Conservation (phyloP, 1,284 basidiomycete genomes). For the Pyrrhoderma lamaoense region DNA sequence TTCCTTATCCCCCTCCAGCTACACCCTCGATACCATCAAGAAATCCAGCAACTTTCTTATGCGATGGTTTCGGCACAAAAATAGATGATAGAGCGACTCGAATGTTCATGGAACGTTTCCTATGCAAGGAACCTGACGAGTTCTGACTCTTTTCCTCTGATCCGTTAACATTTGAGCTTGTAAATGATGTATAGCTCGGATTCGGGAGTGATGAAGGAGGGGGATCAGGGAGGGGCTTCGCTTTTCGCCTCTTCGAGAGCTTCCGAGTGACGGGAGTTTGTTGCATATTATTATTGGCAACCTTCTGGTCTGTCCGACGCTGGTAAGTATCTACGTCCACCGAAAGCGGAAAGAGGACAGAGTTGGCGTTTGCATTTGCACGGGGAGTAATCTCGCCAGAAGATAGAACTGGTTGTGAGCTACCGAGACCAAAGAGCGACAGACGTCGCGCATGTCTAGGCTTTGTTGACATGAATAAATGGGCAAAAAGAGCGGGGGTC, state of each 20-base stretch:
- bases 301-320: slow-evolving; percentile 1
- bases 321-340: neutral
- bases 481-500: neutral
- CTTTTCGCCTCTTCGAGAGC: slow-evolving; percentile 13
- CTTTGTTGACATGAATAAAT: slow-evolving; percentile 9
- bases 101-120: slow-evolving; percentile 12
- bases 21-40: slow-evolving; percentile 11
- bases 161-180: neutral
- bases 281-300: neutral
- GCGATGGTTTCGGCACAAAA: slow-evolving; percentile 15
- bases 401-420: slow-evolving; percentile 1
- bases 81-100: slow-evolving; percentile 14
- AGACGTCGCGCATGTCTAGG: slow-evolving; percentile 12
- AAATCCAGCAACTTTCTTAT: slow-evolving; percentile 10
- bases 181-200: neutral
- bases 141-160: neutral
- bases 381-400: slow-evolving; percentile 10
- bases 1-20: neutral
- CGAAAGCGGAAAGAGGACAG: slow-evolving; percentile 1
- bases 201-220: neutral
- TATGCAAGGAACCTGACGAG: neutral
- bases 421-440: slow-evolving; percentile 15
- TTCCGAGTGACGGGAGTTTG: neutral
- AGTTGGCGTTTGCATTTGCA: slow-evolving; percentile 1
- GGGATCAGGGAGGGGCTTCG: neutral